Base-by-base conservation (phyloP, 768 basidiomycete species). In the Suillus bovinus region DNA sequence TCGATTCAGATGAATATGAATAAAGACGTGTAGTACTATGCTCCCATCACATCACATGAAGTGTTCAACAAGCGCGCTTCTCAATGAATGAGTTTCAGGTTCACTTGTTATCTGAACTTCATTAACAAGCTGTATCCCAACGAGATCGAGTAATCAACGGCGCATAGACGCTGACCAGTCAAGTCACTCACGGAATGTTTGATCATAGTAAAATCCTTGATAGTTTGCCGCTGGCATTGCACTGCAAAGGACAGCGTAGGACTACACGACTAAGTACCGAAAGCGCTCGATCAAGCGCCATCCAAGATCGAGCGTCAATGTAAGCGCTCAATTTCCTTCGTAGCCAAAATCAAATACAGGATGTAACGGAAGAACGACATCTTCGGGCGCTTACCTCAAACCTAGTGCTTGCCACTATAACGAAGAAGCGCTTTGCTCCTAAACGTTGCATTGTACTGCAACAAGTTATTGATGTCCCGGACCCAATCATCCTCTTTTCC, bases 391-490 rank as follows among this genome's bases (percentile, higher is more conserved):
- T 56, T 20, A 39, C 34, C 55, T 39, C 27, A 5, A 55, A 20
- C 10, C 17, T 27, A 56, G 20, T 38, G 27, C 39, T 56, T 84
- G 65, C 90, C 82, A 70, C 84, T 87, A 68, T 93, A 89, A 67
- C 88, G 78, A 64, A 92, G 74, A 63, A 93, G 77, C n/a, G 90
- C 91, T 75, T 94, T 94, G 79, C 91, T 93, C 72, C 92, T 80
- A 76, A 97, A 97, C 0, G 94, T 94, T 33, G 93, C 93, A 67
- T 97, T 97, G 78, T 96, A 97, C 76, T 96, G 94, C 61, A 97
- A 77, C 62, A 97, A 77, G 67, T 94, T 94, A 74, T 96, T 96
- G 75, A 97, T 97, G 71, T 97, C 95, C 60, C 92, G 82, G n/a
- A 96, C 94, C 95, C 95, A 97, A 68, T 94, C 94, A 70, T 94